Evolutionary conservation across 495 filamentous ascomycete species (phyloP).

Genomic region (Annulohypoxylon nitens): DNA sequence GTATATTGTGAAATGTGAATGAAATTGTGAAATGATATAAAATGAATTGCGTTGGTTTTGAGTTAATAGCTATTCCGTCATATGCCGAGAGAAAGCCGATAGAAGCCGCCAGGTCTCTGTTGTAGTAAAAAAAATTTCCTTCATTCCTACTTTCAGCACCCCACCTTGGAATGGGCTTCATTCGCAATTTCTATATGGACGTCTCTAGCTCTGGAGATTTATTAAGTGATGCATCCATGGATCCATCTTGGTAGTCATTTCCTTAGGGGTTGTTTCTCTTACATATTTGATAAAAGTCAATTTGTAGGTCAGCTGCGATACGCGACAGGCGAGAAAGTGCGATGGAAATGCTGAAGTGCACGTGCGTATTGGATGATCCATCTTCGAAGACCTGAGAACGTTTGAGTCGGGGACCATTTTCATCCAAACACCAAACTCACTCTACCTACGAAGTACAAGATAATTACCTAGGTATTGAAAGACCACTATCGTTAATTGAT

Average conservation of each 20-base stretch:
- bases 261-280: no score
- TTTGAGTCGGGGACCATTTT: neutral
- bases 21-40: neutral
- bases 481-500: neutral
- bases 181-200: neutral
- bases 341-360: no score
- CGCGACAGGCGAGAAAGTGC: neutral
- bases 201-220: no score
- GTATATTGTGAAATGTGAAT: neutral
- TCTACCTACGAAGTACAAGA: neutral
- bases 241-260: no score
- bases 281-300: no score
- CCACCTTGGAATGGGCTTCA: neutral
- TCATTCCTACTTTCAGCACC: neutral
- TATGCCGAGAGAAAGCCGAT: slow-evolving; percentile 12
- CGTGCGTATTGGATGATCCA: no score
- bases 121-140: neutral
- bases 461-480: neutral
- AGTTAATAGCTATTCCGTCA: neutral
- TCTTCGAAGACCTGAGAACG: no score
- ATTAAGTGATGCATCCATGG: no score
- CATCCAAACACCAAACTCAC: neutral
- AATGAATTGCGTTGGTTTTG: neutral
- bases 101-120: neutral
- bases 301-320: neutral